Conservation (phyloP, 2,329 filamentous ascomycete species). For the Alternaria tenuissima region DNA sequence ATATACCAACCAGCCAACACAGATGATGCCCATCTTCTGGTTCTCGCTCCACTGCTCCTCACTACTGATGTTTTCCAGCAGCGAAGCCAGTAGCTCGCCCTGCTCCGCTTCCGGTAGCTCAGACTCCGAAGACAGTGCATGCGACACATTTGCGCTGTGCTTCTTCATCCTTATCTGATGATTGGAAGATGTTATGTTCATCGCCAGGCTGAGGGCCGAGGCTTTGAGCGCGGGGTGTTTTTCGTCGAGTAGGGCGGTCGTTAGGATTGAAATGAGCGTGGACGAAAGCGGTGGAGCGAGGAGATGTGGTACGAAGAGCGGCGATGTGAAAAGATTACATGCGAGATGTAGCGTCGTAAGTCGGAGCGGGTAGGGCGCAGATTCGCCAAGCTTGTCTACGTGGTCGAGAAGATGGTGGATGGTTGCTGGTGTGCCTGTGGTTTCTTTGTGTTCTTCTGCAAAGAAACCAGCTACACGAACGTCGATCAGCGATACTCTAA, state of each 20-base stretch:
- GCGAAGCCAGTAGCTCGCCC: conserved; percentile 80
- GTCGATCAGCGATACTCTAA: conserved; percentile 80
- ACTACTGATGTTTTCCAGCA: conserved; percentile 74
- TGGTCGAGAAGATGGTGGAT: conserved; percentile 65
- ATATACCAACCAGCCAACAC: conserved; percentile 79
- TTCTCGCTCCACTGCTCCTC: conserved; percentile 69
- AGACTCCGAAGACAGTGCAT: conserved; percentile 22
- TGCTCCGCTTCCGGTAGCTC: conserved; percentile 73
- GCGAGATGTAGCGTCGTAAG: conserved; percentile 83
- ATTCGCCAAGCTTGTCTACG: conserved; percentile 62
- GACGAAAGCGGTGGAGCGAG: conserved; percentile 61
- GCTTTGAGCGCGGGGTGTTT: conserved; percentile 77
- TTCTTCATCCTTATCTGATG: conserved; percentile 69
- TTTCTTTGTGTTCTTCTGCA: conserved; percentile 70
- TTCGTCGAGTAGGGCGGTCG: conserved; percentile 80
- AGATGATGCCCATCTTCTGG: conserved; percentile 77
- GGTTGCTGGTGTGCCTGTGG: conserved; percentile 59
- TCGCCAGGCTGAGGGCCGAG: conserved; percentile 81
- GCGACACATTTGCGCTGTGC: conserved; percentile 40
- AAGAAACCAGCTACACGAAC: conserved; percentile 81
- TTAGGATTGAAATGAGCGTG: conserved; percentile 72
- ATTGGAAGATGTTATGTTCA: conserved; percentile 79
- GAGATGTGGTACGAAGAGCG: conserved; percentile 73
- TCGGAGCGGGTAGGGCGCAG: conserved; percentile 80
- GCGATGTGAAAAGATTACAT: conserved; percentile 84